These are phyloP conservation scores for Pythium angustatum DNA, from an alignment of 352 stramenopile genomes.

Conservation along the genomic window DNA sequence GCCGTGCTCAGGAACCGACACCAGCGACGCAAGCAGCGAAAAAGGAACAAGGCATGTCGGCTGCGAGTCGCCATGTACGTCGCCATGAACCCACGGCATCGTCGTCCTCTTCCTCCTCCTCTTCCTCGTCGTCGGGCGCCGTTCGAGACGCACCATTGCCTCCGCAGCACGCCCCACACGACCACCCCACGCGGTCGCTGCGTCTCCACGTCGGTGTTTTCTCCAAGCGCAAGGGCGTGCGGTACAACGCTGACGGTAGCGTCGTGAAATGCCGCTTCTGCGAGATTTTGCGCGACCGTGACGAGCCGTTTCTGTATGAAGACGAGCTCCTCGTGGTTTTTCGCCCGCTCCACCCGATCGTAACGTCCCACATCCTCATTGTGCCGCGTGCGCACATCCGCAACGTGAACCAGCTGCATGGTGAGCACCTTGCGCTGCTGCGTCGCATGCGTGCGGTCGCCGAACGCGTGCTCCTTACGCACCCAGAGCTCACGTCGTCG, in stretches of 20 bases:
- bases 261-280: conserved; percentile 79
- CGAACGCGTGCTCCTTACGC: conserved; percentile 40
- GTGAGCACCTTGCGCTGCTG: conserved; percentile 52
- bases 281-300: conserved; percentile 61
- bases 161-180: not conserved
- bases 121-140: not conserved
- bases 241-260: conserved; percentile 57
- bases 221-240: conserved; percentile 60
- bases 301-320: conserved; percentile 75
- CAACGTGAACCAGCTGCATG: conserved; percentile 71
- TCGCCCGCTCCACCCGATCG: conserved; percentile 67
- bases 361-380: conserved; percentile 75
- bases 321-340: conserved; percentile 81
- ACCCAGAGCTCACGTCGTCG: not conserved
- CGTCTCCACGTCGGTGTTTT: conserved; percentile 28
- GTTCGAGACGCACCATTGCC: no score
- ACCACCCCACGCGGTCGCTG: conserved; percentile 7
- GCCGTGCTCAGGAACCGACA: conserved; percentile 15
- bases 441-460: conserved; percentile 65
- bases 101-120: conserved; percentile 15
- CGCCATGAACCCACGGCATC: conserved; percentile 5
- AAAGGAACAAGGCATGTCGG: conserved; percentile 9
- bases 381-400: conserved; percentile 77
- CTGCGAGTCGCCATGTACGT: not conserved
- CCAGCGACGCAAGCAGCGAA: conserved; percentile 8